Base-by-base conservation (phyloP, 2,329 filamentous ascomycete genomes). In the Setomelanomma holmii region DNA sequence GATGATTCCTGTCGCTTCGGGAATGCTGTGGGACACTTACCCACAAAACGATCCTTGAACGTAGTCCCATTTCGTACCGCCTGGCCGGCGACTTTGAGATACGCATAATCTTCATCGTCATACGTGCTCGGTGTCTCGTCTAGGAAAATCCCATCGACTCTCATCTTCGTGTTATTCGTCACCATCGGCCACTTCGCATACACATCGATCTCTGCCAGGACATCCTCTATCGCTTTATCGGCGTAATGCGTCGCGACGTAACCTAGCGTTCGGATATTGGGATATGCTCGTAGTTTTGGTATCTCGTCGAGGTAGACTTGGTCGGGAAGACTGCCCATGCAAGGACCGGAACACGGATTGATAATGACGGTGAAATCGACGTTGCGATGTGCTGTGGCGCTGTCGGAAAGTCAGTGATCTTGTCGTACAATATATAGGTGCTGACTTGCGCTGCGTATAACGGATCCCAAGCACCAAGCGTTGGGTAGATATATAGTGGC, bases 201-300 rank as follows among this genome's bases (percentile, higher is more conserved):
- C 4, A 69, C 73, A 41, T 75, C 71, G 23, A 84, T 77, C 55
- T 84, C 82, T 34, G 66, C 53, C 5, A 68, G 30, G 1, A 72
- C 63, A 8, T 46, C 40, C n/a, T 64, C 56, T 17, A 72, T 53
- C 19, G 56, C 48, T 24, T 70, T 71, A 1, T 47, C 68, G 1
- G 74, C 68, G 57, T 84, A 85, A 11, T 79, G 79, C 7, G 79
- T 80, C 17, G 82, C 74, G 55, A 84, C 81, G 61, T 82, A 83
- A 4, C 78, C 80, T 17, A 84, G 61, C 7, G 82, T 75, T 6
- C 77, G 75, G 23, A 80, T 79, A 64, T 85, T 84, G 43, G 77
- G 66, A 51, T 76, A 74, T 3, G 67, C 55, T 22, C 68, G 67
- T 14, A 81, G 67, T 45, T 72, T 74, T 8, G 77, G 76, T 8